These are phyloP conservation scores for Flammula alnicola DNA, from an alignment of 1,284 basidiomycete genomes.

Conservation along the genomic window DNA sequence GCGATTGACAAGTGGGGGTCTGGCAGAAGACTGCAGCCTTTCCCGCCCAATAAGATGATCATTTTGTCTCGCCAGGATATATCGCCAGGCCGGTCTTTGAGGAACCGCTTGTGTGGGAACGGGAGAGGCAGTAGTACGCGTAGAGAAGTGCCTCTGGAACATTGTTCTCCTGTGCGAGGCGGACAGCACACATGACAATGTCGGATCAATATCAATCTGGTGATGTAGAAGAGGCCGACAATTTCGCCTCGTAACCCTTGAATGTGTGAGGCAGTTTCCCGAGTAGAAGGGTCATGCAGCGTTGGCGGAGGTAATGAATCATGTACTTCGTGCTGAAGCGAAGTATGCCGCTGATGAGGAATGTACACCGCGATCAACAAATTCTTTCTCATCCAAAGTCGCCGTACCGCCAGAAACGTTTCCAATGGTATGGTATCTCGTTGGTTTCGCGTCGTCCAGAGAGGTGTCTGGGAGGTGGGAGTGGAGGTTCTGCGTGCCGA, in stretches of 20 bases:
- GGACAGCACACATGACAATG: constrained; percentile 42
- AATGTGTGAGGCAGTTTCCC: constrained; percentile 43
- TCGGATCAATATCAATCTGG: constrained; percentile 40
- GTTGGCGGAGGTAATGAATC: constrained; percentile 41
- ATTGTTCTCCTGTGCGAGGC: constrained; percentile 41
- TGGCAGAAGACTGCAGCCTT: constrained; percentile 40
- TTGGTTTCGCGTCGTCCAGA: background rate
- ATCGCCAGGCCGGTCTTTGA: constrained; percentile 38
- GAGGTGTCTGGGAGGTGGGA: background rate
- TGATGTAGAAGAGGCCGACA: constrained; percentile 13
- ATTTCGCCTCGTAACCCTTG: constrained; percentile 35
- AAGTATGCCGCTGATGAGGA: constrained; percentile 39
- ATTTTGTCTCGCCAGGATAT: constrained; percentile 45
- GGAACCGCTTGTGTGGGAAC: constrained; percentile 40
- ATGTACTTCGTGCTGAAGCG: constrained; percentile 50
- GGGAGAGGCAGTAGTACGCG: constrained; percentile 46
- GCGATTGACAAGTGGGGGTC: constrained; percentile 31
- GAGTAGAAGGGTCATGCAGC: constrained; percentile 41
- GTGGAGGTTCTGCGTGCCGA: background rate
- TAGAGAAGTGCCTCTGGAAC: constrained; percentile 42
- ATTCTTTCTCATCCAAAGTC: background rate
- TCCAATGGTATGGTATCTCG: background rate
- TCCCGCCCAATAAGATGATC: constrained; percentile 43
- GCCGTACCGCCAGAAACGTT: background rate
- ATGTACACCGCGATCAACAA: background rate